phyloP scores from a whole-genome alignment of 2,329 filamentous ascomycete species.

The Dactylellina sp. region DNA sequence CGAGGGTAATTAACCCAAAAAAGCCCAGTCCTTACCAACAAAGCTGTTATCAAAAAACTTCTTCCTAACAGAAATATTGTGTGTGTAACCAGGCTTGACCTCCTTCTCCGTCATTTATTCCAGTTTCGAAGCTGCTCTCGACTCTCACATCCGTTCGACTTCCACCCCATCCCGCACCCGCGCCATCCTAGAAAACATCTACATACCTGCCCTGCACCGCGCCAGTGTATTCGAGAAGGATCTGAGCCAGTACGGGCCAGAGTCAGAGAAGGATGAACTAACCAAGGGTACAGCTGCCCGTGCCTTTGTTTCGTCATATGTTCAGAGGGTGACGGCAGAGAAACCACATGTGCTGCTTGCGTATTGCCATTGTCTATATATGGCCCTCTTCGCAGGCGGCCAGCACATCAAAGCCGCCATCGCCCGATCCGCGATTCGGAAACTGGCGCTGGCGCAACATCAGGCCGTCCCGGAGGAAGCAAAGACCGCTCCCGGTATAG shows the following conservation, averaged over 20 bases:
- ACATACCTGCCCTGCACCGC: slow-evolving; percentile 49
- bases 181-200: slow-evolving; percentile 49
- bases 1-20: slow-evolving; percentile 31
- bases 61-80: no score
- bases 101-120: slow-evolving; percentile 51
- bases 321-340: slow-evolving; percentile 37
- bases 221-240: slow-evolving; percentile 40
- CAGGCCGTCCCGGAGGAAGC: slow-evolving; percentile 44
- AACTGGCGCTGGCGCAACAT: slow-evolving; percentile 38
- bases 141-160: slow-evolving; percentile 37
- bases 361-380: slow-evolving; percentile 52
- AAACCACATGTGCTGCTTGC: slow-evolving; percentile 43
- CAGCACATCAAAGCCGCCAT: slow-evolving; percentile 56
- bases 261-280: slow-evolving; percentile 32
- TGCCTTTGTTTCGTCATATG: slow-evolving; percentile 22
- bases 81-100: slow-evolving; percentile 29
- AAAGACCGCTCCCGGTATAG: slow-evolving; percentile 40
- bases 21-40: no score
- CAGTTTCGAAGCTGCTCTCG: slow-evolving; percentile 42
- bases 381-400: slow-evolving; percentile 53
- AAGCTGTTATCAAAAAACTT: no score
- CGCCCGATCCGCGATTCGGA: slow-evolving; percentile 39
- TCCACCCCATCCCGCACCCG: slow-evolving; percentile 44
- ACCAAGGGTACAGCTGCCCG: slow-evolving; percentile 34
- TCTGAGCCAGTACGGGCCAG: slow-evolving; percentile 23